These are phyloP conservation scores for Pistacia integerrima DNA, from an alignment of 345 rosid genomes.

Conservation along the genomic window DNA sequence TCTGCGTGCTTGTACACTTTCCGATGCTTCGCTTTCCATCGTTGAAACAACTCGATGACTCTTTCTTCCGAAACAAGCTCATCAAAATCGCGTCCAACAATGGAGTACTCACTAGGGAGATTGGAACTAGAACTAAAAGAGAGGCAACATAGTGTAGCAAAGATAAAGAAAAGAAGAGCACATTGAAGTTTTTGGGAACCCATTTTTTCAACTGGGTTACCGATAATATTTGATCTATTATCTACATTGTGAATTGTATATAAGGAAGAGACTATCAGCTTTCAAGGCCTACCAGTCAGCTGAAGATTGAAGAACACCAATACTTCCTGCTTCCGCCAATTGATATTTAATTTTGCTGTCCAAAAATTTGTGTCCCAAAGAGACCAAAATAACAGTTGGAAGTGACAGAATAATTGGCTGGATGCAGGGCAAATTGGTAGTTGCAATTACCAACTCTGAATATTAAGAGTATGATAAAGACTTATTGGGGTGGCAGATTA, in stretches of 20 bases:
- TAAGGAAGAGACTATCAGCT: not conserved
- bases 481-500: not conserved
- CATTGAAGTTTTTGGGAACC: slow-evolving; percentile 17
- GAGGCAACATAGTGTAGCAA: slow-evolving; percentile 29
- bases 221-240: not conserved
- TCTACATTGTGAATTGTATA: slow-evolving; percentile 17
- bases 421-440: slow-evolving; percentile 14
- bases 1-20: slow-evolving; percentile 49
- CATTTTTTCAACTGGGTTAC: slow-evolving; percentile 29
- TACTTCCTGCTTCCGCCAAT: not conserved
- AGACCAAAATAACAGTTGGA: slow-evolving; percentile 18
- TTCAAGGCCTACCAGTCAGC: slow-evolving; percentile 53
- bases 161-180: slow-evolving; percentile 28
- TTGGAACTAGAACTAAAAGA: slow-evolving; percentile 11
- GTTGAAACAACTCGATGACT: slow-evolving; percentile 45
- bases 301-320: not conserved
- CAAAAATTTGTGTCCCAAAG: not conserved
- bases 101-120: slow-evolving; percentile 49
- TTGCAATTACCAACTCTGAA: not conserved
- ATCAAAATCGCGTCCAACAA: slow-evolving; percentile 32
- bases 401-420: not conserved
- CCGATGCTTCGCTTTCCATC: slow-evolving; percentile 54
- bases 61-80: slow-evolving; percentile 44
- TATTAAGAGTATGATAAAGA: not conserved
- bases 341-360: not conserved